Conservation (phyloP, 768 basidiomycete species). For the Hericium coralloides region DNA sequence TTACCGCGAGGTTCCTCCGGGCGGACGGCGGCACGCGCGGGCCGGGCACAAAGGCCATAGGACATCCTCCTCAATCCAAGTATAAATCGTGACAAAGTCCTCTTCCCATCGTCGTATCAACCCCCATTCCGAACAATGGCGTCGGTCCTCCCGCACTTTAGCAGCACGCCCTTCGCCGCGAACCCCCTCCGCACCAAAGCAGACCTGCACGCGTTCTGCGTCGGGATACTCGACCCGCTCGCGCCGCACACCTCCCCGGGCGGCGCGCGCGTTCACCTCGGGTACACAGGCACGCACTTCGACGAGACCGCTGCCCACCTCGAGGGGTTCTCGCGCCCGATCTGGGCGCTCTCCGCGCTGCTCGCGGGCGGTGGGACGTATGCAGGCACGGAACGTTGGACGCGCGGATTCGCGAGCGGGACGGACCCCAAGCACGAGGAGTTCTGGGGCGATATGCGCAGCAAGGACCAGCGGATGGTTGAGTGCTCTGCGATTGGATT, state of each 20-base stretch:
- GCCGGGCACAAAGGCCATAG: too few relatives aligned
- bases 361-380: constrained; percentile 57
- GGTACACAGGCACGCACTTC: constrained; percentile 57
- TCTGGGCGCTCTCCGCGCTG: constrained; percentile 66
- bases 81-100: too few relatives aligned
- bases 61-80: too few relatives aligned
- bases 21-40: too few relatives aligned
- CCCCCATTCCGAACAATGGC: too few relatives aligned
- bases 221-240: constrained; percentile 55
- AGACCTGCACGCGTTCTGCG: constrained; percentile 49
- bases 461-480: constrained; percentile 77
- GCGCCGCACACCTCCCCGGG: constrained; percentile 63
- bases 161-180: constrained; percentile 34
- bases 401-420: constrained; percentile 55
- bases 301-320: constrained; percentile 64
- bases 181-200: constrained; percentile 56
- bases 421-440: constrained; percentile 59
- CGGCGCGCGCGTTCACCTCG: constrained; percentile 62
- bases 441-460: constrained; percentile 70
- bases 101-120: too few relatives aligned
- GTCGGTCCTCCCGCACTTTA: background rate
- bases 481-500: constrained; percentile 75
- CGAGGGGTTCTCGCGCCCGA: constrained; percentile 68
- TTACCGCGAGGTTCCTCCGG: too few relatives aligned
- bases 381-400: constrained; percentile 51